Evolutionary conservation across 2,329 filamentous ascomycete genomes (phyloP).

Genomic region (Paraphoma chrysanthemicola): DNA sequence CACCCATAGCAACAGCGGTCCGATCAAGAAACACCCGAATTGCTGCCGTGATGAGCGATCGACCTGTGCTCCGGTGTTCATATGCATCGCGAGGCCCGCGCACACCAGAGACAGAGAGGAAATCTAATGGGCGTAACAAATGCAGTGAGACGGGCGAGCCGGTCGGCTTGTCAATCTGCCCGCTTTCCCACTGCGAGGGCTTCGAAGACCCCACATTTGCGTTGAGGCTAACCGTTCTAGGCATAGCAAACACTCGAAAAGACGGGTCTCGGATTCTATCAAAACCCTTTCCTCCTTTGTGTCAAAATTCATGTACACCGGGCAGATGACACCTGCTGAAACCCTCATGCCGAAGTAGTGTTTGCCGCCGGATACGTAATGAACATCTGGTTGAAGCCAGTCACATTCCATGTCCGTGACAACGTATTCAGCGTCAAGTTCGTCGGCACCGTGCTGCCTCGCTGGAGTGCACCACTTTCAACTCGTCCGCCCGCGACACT

Average conservation of each 20-base stretch:
- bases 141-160: not conserved
- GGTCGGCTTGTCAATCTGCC: not conserved
- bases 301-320: too few relatives aligned
- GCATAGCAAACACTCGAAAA: too few relatives aligned
- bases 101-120: not conserved
- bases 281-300: too few relatives aligned
- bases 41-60: not conserved
- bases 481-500: conserved; percentile 56
- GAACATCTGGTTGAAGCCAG: conserved; percentile 34
- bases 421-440: conserved; percentile 41
- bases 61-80: not conserved
- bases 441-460: conserved; percentile 42
- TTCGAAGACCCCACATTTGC: not conserved
- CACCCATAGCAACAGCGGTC: not conserved
- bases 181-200: not conserved
- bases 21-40: not conserved
- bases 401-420: conserved; percentile 39
- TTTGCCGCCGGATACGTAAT: conserved; percentile 22
- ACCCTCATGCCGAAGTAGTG: not conserved
- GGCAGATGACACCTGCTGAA: too few relatives aligned
- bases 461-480: conserved; percentile 60
- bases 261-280: too few relatives aligned
- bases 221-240: too few relatives aligned
- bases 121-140: too few relatives aligned
- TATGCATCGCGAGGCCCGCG: not conserved